Base-by-base conservation (phyloP, 768 basidiomycete species). In the Pleurotus cornucopiae region DNA sequence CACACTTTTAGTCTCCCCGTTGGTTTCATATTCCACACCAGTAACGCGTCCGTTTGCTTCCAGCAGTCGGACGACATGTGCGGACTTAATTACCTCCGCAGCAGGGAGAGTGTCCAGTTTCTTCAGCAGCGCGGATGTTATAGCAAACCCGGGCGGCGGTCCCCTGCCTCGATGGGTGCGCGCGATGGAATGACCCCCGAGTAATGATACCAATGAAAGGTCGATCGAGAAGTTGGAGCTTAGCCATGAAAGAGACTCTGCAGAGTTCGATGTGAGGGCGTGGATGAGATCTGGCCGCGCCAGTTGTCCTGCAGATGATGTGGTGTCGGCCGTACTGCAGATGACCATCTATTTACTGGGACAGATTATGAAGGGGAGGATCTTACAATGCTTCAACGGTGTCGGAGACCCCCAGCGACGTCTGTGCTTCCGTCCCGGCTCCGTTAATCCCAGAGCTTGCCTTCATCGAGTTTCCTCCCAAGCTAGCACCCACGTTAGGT, bases 391-490 rank as follows among this genome's bases (percentile, higher is more conserved):
- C 46, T 12, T 66, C 51, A 12, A 60, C 45, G 38, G 49, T 62
- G 39, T 65, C 65, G 14, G 52, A 20, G 6, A 66, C 62, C 4
- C 58, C 48, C 5, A 61, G 49, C 14, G 45, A 56, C n/a, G 47
- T 52, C 60, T 68, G 67, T 14, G 58, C 57, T 23, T 57, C 58
- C 5, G 63, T 68, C 9, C 56, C 58, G 7, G 65, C 67, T 37
- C 65, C 67, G 46, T 66, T 68, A 25, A 68, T 68, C 6, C 67
- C 67, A n/a, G 67, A 68, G 57, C 63, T 64, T 2, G 67, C 67
- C 52, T 68, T 68, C 11, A 68, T 61, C 14, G 63, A 64, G 54
- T 66, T 66, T 44, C 65, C 65, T 16, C 65, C 65, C 37, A 63
- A 52, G 1, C 62, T 66, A 30, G 38, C 18, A 26, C 3, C 23